phyloP scores from a whole-genome alignment of 2,329 filamentous ascomycete genomes.

The Hymenoscyphus linearis region DNA sequence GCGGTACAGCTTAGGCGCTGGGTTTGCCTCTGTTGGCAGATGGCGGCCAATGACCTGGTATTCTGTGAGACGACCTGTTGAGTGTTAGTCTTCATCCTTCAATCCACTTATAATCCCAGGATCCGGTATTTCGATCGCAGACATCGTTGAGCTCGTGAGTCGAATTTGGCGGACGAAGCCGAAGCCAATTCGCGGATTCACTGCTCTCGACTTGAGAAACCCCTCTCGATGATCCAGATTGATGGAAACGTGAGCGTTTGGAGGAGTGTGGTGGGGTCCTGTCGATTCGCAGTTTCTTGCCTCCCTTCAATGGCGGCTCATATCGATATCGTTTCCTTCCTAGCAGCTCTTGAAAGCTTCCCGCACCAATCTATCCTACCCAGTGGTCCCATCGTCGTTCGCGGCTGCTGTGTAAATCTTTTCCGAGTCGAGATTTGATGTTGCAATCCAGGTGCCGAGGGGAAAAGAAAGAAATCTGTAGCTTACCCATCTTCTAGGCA shows the following conservation, averaged over 20 bases:
- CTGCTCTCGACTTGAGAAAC: neutral
- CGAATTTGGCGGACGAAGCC: neutral
- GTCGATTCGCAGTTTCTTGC: neutral
- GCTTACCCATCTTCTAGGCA: slow-evolving; percentile 57
- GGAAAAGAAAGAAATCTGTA: slow-evolving; percentile 26
- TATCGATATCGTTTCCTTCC: neutral
- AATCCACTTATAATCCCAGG: neutral
- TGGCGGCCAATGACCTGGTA: slow-evolving; percentile 99
- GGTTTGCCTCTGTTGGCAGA: slow-evolving; percentile 95
- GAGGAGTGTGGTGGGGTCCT: neutral
- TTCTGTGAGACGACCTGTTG: slow-evolving; percentile 94
- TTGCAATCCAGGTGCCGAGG: slow-evolving; percentile 6
- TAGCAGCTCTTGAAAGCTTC: neutral
- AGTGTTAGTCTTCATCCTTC: slow-evolving; percentile 24
- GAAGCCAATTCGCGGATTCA: neutral
- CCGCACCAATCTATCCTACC: neutral
- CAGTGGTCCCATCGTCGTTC: neutral
- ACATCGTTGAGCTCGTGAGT: neutral
- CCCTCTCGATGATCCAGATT: neutral
- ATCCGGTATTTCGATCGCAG: neutral
- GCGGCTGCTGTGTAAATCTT: neutral
- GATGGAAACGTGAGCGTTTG: neutral
- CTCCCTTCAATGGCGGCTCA: neutral
- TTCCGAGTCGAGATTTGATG: slow-evolving; percentile 5
- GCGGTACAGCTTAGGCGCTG: slow-evolving; percentile 97